Evolutionary conservation across 768 basidiomycete genomes (phyloP), one percentile per base, ranked within the genome.

Genomic region (Baorangia bicolor): DNA sequence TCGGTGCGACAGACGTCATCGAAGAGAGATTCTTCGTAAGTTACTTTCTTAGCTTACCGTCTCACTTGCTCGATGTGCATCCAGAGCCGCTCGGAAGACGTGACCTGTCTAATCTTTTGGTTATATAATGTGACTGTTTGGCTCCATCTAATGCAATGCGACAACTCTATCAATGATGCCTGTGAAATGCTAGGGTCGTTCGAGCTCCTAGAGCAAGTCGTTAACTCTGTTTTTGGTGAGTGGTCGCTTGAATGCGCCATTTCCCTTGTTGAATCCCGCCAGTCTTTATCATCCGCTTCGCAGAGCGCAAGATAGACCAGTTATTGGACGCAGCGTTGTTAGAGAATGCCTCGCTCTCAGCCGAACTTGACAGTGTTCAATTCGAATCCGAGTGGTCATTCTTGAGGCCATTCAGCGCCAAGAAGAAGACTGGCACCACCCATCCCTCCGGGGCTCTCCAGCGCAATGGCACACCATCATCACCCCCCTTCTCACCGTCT

Each of bases 301-400:
- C 90, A 9, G 97, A 99, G 71, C 81, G 88, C 50, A 84, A 84
- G 60, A 91, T 98, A 72, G 96, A 98, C 69, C 80, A 84, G 46
- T 74, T 97, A 27, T 78, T 99, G 11, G 94, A 98, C 65, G 72
- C 81, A 1, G 82, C 90, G 0, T 73, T 98, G 46, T 79, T 99
- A 44, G 94, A 98, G 48, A 86, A 90, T 65, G 82, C 88, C 10
- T 82, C 92, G 0, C 77, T 86, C n/a, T 82, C 88, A 2, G 81
- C 84, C 5, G 88, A 90, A 62, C 85, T 93, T 51, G 91, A 90
- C 49, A 80, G 83, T 30, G 78, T 98, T 20, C 87, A 92, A 59
- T 99, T 98, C 65, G 95, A 98, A 72, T 94, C 92, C 6, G 97
- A 98, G 51, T 99, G 97, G 97, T 87, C 88, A 0, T 89, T 93